Evolutionary conservation across 1,139 yeast genomes (phyloP).

Genomic region (Saccharomyces hybrid): DNA sequence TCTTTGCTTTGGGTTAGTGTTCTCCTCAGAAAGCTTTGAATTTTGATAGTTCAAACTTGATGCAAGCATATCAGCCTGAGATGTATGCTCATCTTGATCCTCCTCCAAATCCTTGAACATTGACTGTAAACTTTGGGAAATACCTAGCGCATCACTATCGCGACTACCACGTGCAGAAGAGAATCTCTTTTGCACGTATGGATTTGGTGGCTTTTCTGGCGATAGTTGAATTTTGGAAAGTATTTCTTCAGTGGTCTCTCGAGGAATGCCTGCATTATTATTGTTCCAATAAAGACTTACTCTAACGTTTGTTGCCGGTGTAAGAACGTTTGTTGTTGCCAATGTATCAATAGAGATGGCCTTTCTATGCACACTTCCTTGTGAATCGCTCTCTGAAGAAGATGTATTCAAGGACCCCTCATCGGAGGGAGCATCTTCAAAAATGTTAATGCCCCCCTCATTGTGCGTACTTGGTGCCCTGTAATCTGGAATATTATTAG

Average conservation of each 20-base stretch:
- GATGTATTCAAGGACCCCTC: constrained; percentile 20
- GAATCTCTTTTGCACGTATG: constrained; percentile 19
- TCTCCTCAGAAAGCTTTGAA: not conserved
- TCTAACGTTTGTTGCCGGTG: constrained; percentile 29
- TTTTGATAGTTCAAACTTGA: not conserved
- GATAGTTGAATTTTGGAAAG: constrained; percentile 27
- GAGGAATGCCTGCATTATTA: constrained; percentile 12
- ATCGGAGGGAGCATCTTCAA: constrained; percentile 29
- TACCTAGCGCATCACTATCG: constrained; percentile 9
- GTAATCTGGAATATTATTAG: constrained; percentile 5
- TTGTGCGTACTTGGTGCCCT: constrained; percentile 7
- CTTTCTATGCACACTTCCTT: constrained; percentile 23
- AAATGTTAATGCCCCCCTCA: constrained; percentile 19
- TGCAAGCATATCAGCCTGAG: constrained; percentile 9
- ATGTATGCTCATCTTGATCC: constrained; percentile 12
- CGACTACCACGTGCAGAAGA: constrained; percentile 13
- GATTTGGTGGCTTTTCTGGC: constrained; percentile 19
- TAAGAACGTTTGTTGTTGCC: constrained; percentile 24
- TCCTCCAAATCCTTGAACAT: constrained; percentile 32
- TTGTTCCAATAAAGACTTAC: constrained; percentile 29
- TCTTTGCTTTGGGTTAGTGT: constrained; percentile 12
- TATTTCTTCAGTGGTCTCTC: constrained; percentile 32
- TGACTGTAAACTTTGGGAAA: constrained; percentile 22
- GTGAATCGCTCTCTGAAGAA: constrained; percentile 19
- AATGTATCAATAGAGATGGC: constrained; percentile 31